A percentile compares a stretch with the other conserved stretches of the same genome.
phyloP scores from a whole-genome alignment of 805 yeast genomes.

The Saccharomycopsis sp. region DNA sequence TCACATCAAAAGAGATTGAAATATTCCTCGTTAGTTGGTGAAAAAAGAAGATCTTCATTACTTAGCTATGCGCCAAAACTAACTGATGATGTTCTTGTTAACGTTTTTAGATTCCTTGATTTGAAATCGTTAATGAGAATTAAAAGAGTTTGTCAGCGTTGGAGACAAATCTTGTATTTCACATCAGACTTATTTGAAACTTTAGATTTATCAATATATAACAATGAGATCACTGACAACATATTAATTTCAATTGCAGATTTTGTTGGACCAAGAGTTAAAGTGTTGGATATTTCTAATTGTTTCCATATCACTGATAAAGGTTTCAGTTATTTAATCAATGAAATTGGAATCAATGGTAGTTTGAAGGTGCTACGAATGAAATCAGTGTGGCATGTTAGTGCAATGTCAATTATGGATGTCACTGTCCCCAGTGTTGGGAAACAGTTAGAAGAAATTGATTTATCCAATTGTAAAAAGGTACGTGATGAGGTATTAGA shows the following conservation, averaged over 20 bases:
- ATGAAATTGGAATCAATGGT: conserved; percentile 64
- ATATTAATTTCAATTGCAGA: conserved; percentile 53
- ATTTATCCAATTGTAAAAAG: conserved; percentile 65
- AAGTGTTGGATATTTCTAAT: conserved; percentile 53
- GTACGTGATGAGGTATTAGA: conserved; percentile 67
- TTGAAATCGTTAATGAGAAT: conserved; percentile 56
- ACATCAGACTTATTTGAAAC: conserved; percentile 45
- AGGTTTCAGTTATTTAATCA: conserved; percentile 64
- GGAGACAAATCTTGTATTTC: conserved; percentile 58
- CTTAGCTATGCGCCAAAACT: conserved; percentile 46
- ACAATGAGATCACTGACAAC: conserved; percentile 50
- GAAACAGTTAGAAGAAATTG: conserved; percentile 48
- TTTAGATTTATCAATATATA: conserved; percentile 58
- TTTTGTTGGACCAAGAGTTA: conserved; percentile 66
- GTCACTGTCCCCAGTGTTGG: conserved; percentile 62
- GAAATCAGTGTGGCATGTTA: conserved; percentile 70
- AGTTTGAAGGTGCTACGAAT: conserved; percentile 47
- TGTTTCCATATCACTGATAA: conserved; percentile 75
- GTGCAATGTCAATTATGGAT: conserved; percentile 80
- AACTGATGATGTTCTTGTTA: conserved; percentile 52
- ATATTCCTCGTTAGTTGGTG: conserved; percentile 26
- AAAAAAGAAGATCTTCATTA: conserved; percentile 49
- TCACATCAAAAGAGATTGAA: conserved; percentile 49
- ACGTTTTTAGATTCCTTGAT: conserved; percentile 45
- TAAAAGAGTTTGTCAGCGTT: conserved; percentile 52